A percentile compares a stretch with the other conserved stretches of the same genome.
Conservation (phyloP, 345 rosid species). For the Reutealis trisperma region DNA sequence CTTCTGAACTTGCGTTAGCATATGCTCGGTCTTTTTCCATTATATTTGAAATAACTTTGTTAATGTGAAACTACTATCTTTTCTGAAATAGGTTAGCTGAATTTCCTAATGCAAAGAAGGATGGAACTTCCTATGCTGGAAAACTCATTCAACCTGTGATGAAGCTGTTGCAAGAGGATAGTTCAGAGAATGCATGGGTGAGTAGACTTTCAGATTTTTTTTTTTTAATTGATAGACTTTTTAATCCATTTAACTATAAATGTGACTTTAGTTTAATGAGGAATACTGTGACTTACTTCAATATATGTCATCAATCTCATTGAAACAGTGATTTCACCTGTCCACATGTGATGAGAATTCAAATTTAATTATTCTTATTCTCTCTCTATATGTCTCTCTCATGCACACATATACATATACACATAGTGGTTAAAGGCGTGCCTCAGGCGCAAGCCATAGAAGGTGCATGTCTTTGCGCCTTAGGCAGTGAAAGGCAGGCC, state of each 20-base stretch:
- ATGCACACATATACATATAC: background rate
- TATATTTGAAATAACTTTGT: background rate
- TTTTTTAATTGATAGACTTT: too few relatives aligned
- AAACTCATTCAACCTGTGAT: constrained; percentile 65
- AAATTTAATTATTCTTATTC: background rate
- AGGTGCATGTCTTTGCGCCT: too few relatives aligned
- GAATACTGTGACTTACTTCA: too few relatives aligned
- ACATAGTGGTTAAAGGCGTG: too few relatives aligned
- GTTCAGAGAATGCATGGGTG: constrained; percentile 66
- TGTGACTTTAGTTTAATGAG: background rate
- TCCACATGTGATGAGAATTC: background rate
- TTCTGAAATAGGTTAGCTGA: constrained; percentile 59
- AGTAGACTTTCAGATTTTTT: constrained; percentile 17
- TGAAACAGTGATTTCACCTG: background rate
- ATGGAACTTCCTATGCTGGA: constrained; percentile 56
- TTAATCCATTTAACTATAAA: too few relatives aligned
- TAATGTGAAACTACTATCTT: constrained; percentile 8
- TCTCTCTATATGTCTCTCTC: background rate
- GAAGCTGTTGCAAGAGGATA: constrained; percentile 67
- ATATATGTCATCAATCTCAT: background rate
- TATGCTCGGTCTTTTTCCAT: background rate
- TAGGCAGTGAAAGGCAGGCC: too few relatives aligned
- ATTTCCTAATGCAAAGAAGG: constrained; percentile 69
- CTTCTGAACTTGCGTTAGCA: background rate
- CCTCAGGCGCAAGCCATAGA: too few relatives aligned